Conservation (phyloP, 169 alveolate species). For the Cyclospora cayetanensis region DNA sequence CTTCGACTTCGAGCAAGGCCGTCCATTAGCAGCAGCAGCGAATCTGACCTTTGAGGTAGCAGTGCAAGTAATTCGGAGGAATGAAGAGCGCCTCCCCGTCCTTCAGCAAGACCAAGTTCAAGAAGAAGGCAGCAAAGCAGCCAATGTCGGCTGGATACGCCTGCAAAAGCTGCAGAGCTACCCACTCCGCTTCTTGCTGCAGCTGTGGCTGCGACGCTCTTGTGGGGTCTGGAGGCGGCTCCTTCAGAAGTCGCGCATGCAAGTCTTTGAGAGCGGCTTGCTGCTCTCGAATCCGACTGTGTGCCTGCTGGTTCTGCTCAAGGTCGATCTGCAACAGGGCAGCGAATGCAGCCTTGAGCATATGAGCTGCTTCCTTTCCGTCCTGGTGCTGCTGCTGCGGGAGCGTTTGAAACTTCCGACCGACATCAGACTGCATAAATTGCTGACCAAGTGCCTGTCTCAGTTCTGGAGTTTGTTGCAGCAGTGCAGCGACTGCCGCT, state of each 20-base stretch:
- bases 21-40: neutral
- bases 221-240: neutral
- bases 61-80: slow-evolving; percentile 91
- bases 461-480: slow-evolving; percentile 55
- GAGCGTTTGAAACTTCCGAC: too few species aligned
- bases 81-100: slow-evolving; percentile 82
- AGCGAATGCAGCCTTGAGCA: neutral
- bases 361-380: neutral
- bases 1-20: neutral
- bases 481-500: neutral
- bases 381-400: neutral
- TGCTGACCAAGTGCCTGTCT: neutral
- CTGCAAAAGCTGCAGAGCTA: slow-evolving; percentile 20
- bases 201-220: neutral
- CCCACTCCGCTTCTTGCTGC: neutral
- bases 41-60: slow-evolving; percentile 80
- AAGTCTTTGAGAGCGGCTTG: neutral
- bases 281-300: neutral
- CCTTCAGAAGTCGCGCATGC: neutral
- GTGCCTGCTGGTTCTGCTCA: neutral
- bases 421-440: too few species aligned
- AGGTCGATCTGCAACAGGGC: neutral
- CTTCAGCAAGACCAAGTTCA: slow-evolving; percentile 4
- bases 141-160: slow-evolving; percentile 67
- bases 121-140: slow-evolving; percentile 61